Evolutionary conservation across 1,284 basidiomycete species (phyloP).

Genomic region (Trichosporon sp.): DNA sequence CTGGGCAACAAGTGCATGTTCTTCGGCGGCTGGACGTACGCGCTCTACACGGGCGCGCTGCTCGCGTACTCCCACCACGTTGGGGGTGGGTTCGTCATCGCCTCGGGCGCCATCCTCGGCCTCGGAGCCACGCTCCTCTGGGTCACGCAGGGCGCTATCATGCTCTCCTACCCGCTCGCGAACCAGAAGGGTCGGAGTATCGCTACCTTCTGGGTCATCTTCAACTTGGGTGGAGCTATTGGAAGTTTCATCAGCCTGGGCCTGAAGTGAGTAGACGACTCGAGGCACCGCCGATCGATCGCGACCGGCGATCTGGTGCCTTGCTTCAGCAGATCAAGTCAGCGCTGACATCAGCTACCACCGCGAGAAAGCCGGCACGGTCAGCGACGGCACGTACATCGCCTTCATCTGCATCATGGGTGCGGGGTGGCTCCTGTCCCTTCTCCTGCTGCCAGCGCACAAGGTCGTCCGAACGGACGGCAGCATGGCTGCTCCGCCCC

Average conservation of each 20-base stretch:
- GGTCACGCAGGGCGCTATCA: slow-evolving; percentile 76
- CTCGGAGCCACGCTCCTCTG: slow-evolving; percentile 78
- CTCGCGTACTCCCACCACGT: slow-evolving; percentile 57
- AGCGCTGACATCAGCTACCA: slow-evolving; percentile 40
- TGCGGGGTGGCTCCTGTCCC: slow-evolving; percentile 15
- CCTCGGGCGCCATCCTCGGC: slow-evolving; percentile 71
- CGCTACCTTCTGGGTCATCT: slow-evolving; percentile 68
- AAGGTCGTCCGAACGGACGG: slow-evolving; percentile 18
- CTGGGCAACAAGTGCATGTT: slow-evolving; percentile 18
- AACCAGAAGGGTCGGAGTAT: slow-evolving; percentile 67
- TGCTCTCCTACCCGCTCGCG: slow-evolving; percentile 72
- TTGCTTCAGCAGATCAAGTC: slow-evolving; percentile 27
- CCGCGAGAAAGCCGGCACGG: slow-evolving; percentile 18
- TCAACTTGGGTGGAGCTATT: slow-evolving; percentile 66
- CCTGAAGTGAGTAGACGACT: slow-evolving; percentile 19
- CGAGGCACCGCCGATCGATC: too few relatives aligned
- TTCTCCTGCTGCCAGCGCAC: slow-evolving; percentile 17
- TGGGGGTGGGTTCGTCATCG: slow-evolving; percentile 61
- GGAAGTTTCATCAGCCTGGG: slow-evolving; percentile 63
- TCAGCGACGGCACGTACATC: slow-evolving; percentile 18
- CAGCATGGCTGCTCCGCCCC: slow-evolving; percentile 7
- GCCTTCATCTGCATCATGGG: slow-evolving; percentile 26
- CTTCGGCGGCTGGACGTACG: slow-evolving; percentile 23
- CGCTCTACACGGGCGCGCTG: slow-evolving; percentile 20
- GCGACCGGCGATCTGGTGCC: too few relatives aligned